Conservation (phyloP, 108 stramenopile species). For the Stephanodiscus triporus region DNA sequence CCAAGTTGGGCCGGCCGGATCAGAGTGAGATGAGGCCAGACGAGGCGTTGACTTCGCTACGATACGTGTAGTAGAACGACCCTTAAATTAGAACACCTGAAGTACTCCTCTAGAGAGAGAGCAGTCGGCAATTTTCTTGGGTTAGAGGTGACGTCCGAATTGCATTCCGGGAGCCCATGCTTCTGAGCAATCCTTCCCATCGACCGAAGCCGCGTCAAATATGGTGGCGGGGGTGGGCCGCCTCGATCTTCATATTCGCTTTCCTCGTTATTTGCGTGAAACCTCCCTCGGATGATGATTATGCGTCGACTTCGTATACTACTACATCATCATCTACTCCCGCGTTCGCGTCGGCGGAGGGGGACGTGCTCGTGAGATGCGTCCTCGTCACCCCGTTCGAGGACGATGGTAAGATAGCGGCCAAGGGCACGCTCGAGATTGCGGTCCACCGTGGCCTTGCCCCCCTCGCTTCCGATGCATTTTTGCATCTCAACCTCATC, state of each 20-base stretch:
- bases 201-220: not conserved
- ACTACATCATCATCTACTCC: not conserved
- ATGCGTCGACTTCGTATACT: too few species aligned
- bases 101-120: too few species aligned
- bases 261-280: conserved; percentile 10
- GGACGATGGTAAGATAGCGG: conserved; percentile 14
- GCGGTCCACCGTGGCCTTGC: conserved; percentile 34
- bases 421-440: conserved; percentile 31
- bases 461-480: conserved; percentile 40
- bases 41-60: too few species aligned
- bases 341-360: not conserved
- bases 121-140: too few species aligned
- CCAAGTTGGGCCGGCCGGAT: too few species aligned
- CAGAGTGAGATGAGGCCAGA: too few species aligned
- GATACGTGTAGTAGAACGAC: too few species aligned
- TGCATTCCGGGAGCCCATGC: too few species aligned
- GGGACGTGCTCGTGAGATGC: conserved; percentile 39
- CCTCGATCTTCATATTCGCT: conserved; percentile 14
- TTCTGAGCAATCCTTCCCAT: not conserved
- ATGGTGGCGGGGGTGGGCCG: conserved; percentile 21
- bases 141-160: too few species aligned
- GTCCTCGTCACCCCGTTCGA: conserved; percentile 30
- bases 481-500: too few species aligned
- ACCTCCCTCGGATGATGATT: not conserved
- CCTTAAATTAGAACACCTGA: too few species aligned